Base-by-base conservation (phyloP, 73 alveolate species). In the Loxodes magnus region DNA sequence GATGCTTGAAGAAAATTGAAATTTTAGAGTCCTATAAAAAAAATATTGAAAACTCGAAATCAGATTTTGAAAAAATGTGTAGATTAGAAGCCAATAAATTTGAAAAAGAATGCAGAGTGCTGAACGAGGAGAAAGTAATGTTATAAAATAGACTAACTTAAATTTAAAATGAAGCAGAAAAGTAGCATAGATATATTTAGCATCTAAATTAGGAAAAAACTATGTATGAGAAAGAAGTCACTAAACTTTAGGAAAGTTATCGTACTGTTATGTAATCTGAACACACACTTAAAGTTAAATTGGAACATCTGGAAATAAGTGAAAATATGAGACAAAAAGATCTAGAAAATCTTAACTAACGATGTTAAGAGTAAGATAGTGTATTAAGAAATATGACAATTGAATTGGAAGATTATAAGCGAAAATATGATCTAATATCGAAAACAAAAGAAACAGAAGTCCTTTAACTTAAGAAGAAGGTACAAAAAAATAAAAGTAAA, bases 41-140 rank as follows among this genome's bases (percentile, higher is more conserved):
- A 19, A 60, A 57, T 43, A 54, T 50, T 4, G 72, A 48, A 26
- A 21, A 22, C 25, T 56, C 30, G 39, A 67, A 71, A 33, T 49
- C 38, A 51, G 49, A 46, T n/a, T 71, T 49, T 28, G 21, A 31
- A 22, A 51, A 30, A 10, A 31, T 15, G 2, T 28, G 19, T 5
- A 10, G 35, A 10, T 58, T 25, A 0, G 82, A 74, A 25, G 48
- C 35, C 25, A 73, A 68, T 24, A 57, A 71, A n/a, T 30, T 48
- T 0, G 50, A 65, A 28, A 48, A 46, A 51, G 43, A 56, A 33
- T 50, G 61, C 37, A 69, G 64, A 48, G 43, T 34, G 9, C 16
- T 34, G 9, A 56, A 35, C 2, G 81, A 74, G 23, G 88, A 74
- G 34, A 74, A 58, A 48, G 49, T 64, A 16, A 58, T 26, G 14